These are phyloP conservation scores for Globisporangium carolinianum DNA, from an alignment of 352 stramenopile species.

Conservation along the genomic window DNA sequence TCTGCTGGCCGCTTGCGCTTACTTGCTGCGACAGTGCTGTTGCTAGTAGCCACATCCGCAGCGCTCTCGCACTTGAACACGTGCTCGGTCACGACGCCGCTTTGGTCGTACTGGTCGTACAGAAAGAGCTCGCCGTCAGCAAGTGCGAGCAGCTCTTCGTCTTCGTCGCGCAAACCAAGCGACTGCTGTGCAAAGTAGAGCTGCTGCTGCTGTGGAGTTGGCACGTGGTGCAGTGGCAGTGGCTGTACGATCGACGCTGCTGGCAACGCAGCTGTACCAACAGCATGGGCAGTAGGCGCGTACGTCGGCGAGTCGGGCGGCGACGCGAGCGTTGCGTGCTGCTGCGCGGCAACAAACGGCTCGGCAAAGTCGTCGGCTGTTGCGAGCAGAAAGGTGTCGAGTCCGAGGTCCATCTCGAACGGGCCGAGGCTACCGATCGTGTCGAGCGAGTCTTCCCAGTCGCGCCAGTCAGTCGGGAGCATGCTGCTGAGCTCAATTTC, in stretches of 20 bases:
- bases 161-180: slow-evolving; percentile 6
- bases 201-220: slow-evolving; percentile 15
- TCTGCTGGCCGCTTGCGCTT: slow-evolving; percentile 56
- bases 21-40: slow-evolving; percentile 6
- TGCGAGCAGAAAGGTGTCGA: slow-evolving; percentile 57
- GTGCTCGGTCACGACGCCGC: slow-evolving; percentile 14
- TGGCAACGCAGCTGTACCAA: slow-evolving; percentile 15
- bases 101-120: slow-evolving; percentile 13
- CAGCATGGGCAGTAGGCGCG: neutral
- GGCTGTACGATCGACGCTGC: slow-evolving; percentile 13
- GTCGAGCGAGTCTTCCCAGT: slow-evolving; percentile 38
- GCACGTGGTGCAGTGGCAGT: slow-evolving; percentile 4
- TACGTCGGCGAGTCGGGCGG: slow-evolving; percentile 28
- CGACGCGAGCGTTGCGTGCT: slow-evolving; percentile 10
- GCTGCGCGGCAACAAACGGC: slow-evolving; percentile 16
- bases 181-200: slow-evolving; percentile 11
- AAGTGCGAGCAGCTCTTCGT: slow-evolving; percentile 15
- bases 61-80: slow-evolving; percentile 16
- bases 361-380: slow-evolving; percentile 59
- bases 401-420: slow-evolving; percentile 51
- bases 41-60: slow-evolving; percentile 1
- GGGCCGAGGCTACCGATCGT: slow-evolving; percentile 13
- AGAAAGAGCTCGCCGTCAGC: slow-evolving; percentile 13
- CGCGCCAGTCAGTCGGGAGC: slow-evolving; percentile 26
- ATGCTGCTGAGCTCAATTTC: slow-evolving; percentile 17